A percentile compares a stretch with the other conserved stretches of the same genome.
Evolutionary conservation across 75 land plant genomes (phyloP).

Genomic region (Adiantum capillusveneris): DNA sequence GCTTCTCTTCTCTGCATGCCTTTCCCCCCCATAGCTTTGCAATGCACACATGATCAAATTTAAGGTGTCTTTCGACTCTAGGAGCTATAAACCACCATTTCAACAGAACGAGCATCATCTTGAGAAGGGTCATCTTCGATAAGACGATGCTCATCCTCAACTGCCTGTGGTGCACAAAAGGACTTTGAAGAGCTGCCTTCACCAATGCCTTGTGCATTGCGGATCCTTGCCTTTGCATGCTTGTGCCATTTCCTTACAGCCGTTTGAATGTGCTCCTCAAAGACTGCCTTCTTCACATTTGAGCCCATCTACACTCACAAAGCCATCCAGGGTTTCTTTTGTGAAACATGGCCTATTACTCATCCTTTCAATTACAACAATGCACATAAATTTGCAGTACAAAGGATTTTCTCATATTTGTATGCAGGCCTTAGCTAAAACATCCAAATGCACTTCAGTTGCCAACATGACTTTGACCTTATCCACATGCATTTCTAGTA

Average conservation of each 20-base stretch:
- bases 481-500: neutral
- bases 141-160: neutral
- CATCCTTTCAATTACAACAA: neutral
- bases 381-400: too few relatives aligned
- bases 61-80: too few relatives aligned
- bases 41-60: neutral
- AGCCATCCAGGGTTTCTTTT: neutral
- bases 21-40: neutral
- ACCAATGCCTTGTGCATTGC: conserved; percentile 16
- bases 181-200: neutral
- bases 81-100: too few relatives aligned
- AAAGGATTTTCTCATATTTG: too few relatives aligned
- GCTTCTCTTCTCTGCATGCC: too few relatives aligned
- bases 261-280: conserved; percentile 26
- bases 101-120: neutral
- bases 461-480: too few relatives aligned
- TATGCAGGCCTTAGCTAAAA: too few relatives aligned
- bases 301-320: conserved; percentile 50
- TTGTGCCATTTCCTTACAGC: conserved; percentile 31
- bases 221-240: too few relatives aligned
- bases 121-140: neutral
- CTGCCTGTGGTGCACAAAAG: conserved; percentile 1
- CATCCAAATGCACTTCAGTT: too few relatives aligned
- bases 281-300: conserved; percentile 33
- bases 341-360: neutral